Evolutionary conservation across 2,329 filamentous ascomycete species (phyloP).

Genomic region (Colletotrichum sp.): DNA sequence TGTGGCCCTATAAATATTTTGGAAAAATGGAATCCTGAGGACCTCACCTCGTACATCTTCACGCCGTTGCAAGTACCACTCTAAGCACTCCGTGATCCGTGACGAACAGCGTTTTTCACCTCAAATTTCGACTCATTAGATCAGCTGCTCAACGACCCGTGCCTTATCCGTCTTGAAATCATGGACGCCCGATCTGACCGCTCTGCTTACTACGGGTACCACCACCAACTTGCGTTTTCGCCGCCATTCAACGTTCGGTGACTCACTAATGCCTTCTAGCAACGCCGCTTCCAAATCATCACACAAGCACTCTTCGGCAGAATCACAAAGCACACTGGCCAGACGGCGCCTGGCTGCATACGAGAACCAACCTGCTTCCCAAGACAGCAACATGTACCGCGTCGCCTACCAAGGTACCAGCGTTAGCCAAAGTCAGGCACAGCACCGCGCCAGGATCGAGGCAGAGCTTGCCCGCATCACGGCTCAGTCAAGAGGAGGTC

Average conservation of each 20-base stretch:
- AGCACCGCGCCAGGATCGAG: neutral
- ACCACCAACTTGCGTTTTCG: too few species aligned
- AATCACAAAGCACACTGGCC: neutral
- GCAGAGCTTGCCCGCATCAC: neutral
- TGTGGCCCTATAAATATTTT: too few species aligned
- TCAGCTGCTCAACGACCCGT: rapidly evolving
- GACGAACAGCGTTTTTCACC: neutral
- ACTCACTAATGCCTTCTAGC: neutral
- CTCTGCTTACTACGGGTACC: neutral
- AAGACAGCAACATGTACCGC: neutral
- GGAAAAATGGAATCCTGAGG: too few species aligned
- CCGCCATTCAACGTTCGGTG: neutral
- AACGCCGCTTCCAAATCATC: neutral
- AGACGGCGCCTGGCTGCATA: neutral
- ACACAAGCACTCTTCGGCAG: neutral
- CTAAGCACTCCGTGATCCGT: neutral
- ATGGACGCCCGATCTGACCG: neutral
- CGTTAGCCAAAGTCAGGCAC: neutral
- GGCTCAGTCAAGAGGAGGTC: neutral
- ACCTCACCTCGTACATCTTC: too few species aligned
- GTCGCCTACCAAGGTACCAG: neutral
- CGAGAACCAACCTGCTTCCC: neutral
- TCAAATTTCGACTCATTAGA: neutral
- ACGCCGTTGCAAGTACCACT: too few species aligned
- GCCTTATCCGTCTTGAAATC: neutral